These are phyloP conservation scores for Hemerocallis citrina DNA, from an alignment of 106 monocot species.

Conservation along the genomic window DNA sequence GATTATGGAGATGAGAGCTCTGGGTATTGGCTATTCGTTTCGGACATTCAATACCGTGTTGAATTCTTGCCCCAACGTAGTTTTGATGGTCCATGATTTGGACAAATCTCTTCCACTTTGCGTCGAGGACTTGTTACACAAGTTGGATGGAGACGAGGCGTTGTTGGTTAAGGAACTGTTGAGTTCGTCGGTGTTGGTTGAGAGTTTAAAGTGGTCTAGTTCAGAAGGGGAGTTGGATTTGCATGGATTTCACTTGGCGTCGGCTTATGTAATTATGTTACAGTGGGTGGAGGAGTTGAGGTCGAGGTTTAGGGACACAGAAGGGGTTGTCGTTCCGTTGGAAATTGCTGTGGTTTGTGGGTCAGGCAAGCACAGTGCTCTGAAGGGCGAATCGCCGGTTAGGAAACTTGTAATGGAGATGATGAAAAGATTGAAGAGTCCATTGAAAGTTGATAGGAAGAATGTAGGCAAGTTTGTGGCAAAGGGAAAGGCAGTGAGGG, in stretches of 20 bases:
- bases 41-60: constrained; percentile 50
- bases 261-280: constrained; percentile 56
- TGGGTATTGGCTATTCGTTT: constrained; percentile 25
- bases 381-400: constrained; percentile 47
- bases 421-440: constrained; percentile 40
- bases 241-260: constrained; percentile 62
- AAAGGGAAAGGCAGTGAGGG: constrained; percentile 37
- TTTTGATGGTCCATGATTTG: constrained; percentile 21
- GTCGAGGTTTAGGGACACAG: constrained; percentile 5
- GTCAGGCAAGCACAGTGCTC: constrained; percentile 52
- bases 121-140: constrained; percentile 16
- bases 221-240: constrained; percentile 66
- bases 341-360: constrained; percentile 71
- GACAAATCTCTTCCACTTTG: constrained; percentile 26
- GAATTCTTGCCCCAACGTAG: constrained; percentile 43
- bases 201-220: constrained; percentile 33
- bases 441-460: constrained; percentile 60
- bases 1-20: constrained; percentile 37
- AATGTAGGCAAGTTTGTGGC: constrained; percentile 71
- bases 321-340: constrained; percentile 8
- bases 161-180: constrained; percentile 31
- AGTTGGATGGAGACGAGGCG: constrained; percentile 31
- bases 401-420: constrained; percentile 51
- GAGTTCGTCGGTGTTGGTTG: constrained; percentile 17
- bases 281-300: constrained; percentile 59